Evolutionary conservation across 1,284 basidiomycete genomes (phyloP).

Genomic region (Salmacisia buchloeana): DNA sequence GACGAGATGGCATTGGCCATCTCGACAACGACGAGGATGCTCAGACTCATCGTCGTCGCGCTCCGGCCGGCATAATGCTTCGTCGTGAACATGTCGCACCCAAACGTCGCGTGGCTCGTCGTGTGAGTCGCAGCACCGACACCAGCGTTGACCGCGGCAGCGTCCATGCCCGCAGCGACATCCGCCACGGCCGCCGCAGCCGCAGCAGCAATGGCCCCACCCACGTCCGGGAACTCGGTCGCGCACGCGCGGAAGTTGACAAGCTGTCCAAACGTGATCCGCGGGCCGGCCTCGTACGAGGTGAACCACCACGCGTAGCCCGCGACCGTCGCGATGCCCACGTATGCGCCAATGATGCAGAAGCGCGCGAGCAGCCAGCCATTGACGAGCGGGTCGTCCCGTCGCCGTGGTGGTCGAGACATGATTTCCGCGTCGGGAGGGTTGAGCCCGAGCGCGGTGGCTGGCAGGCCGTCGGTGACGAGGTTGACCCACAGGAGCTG

Average conservation of each 20-base stretch:
- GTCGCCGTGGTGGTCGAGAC: background rate
- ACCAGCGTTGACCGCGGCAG: conserved; percentile 35
- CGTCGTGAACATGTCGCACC: conserved; percentile 89
- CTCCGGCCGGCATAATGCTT: conserved; percentile 68
- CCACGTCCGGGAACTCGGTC: conserved; percentile 69
- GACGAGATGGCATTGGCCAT: conserved; percentile 99
- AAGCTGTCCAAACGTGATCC: conserved; percentile 10
- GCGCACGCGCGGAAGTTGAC: conserved; percentile 64
- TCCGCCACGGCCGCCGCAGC: conserved; percentile 63
- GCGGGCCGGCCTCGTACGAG: conserved; percentile 4
- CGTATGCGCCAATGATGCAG: conserved; percentile 10
- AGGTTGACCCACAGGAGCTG: conserved; percentile 15
- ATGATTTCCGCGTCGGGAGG: conserved; percentile 10
- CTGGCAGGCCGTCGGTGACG: conserved; percentile 13
- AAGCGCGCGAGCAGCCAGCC: conserved; percentile 7
- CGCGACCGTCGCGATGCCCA: conserved; percentile 10
- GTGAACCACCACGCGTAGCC: conserved; percentile 13
- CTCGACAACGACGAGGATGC: conserved; percentile 86
- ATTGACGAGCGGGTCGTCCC: conserved; percentile 8
- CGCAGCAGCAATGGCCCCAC: background rate
- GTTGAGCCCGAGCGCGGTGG: conserved; percentile 10
- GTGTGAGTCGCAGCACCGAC: background rate
- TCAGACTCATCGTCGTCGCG: conserved; percentile 83
- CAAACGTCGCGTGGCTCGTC: conserved; percentile 53
- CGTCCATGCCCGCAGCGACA: background rate